phyloP scores from a whole-genome alignment of 306 rosid genomes.

The Myrica gale region DNA sequence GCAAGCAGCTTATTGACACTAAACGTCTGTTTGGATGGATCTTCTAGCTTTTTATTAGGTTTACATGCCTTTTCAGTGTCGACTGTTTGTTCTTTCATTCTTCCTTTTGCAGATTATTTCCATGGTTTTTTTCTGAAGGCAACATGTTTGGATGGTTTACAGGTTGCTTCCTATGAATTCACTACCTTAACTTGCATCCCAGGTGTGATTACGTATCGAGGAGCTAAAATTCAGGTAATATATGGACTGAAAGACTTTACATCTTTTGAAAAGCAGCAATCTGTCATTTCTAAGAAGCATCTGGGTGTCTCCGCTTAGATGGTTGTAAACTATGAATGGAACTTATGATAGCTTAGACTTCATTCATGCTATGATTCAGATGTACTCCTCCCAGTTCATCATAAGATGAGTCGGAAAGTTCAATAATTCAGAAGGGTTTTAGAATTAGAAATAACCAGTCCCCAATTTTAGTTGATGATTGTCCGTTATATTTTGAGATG shows the following conservation, averaged over 20 bases:
- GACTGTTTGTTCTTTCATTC: background rate
- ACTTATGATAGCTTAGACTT: background rate
- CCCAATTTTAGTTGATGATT: background rate
- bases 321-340: background rate
- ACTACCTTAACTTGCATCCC: constrained; percentile 97
- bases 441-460: background rate
- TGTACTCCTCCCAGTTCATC: background rate
- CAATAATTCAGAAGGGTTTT: too few relatives aligned
- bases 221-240: constrained; percentile 94
- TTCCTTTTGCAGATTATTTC: constrained; percentile 14
- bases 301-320: background rate
- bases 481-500: background rate
- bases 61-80: background rate
- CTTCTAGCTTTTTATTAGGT: background rate
- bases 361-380: background rate
- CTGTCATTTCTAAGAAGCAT: background rate
- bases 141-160: constrained; percentile 30
- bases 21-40: background rate
- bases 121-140: constrained; percentile 24
- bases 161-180: constrained; percentile 99
- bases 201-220: constrained; percentile 83
- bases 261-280: background rate
- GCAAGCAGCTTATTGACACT: background rate
- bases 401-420: background rate
- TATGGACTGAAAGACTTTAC: background rate